Evolutionary conservation across 192 early-diverging fungal species (phyloP), one percentile per base, ranked within the genome.

Genomic region (Kickxella alabastrina): DNA sequence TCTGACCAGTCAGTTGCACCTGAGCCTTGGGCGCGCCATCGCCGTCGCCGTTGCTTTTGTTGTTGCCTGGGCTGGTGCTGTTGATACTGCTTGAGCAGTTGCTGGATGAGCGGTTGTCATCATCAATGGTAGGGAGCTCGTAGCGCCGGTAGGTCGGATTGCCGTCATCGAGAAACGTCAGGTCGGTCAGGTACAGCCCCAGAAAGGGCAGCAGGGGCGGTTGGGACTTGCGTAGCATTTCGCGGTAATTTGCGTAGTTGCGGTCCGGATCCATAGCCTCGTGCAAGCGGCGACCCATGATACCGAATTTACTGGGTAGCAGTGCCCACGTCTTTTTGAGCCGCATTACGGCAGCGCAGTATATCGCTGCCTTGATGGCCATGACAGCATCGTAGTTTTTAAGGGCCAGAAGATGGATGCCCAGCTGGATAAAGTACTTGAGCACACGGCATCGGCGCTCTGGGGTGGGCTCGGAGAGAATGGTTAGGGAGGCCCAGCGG

Each of bases 121-220:
- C 23, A n/a, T 18, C 24, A 25, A 10, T 38, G 21, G 58, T 37
- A 1, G 62, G 57, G 34, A 57, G 19, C 27, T 52, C 70, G 28
- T 65, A 70, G 0, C 60, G 58, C 18, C 83, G 65, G 52, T 70
- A 83, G 0, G 84, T 83, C 0, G 80, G 79, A 52, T 93, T 92
- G 1, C 92, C 90, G 48, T 92, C 90, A 44, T 92, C 85, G 18
- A 87, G 70, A 63, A 94, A 94, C 0, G 88, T 87, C 57, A 94
- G 65, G 46, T 94, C 92, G 8, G 83, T 87, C 14, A 94, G 65
- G 25, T 85, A 90, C 17, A 90, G 64, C 4, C 90, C 90, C 13
- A 92, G 73, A 44, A 89, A 92, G 0, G 90, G 90, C 3, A 92
- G 57, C 6, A 87, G 76, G 8, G 90, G 88, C 1, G 81, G 68